Evolutionary conservation across 441 rosid species (phyloP).

Genomic region (Hura crepitans): DNA sequence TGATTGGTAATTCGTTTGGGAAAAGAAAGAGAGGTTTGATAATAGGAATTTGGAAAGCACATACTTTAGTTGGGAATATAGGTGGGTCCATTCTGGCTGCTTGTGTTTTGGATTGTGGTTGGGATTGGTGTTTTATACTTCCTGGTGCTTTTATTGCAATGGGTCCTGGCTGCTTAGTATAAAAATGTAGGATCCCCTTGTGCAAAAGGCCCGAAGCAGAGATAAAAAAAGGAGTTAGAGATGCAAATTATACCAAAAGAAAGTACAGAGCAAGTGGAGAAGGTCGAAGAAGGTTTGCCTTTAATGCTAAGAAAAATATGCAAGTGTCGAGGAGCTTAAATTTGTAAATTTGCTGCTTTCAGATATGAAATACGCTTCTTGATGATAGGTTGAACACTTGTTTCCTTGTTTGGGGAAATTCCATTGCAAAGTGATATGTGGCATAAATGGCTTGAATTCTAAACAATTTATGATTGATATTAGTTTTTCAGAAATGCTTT

Average conservation of each 20-base stretch:
- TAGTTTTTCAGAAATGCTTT: neutral
- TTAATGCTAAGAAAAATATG: neutral
- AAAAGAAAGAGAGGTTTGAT: constrained; percentile 89
- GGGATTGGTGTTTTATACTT: constrained; percentile 91
- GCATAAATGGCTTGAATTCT: neutral
- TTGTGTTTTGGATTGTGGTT: constrained; percentile 74
- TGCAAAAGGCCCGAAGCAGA: constrained; percentile 26
- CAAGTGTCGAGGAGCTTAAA: neutral
- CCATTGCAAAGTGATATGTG: neutral
- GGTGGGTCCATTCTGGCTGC: constrained; percentile 92
- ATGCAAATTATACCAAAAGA: constrained; percentile 26
- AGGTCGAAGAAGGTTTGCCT: too few relatives aligned
- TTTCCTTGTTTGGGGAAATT: neutral
- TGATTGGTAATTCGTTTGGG: constrained; percentile 90
- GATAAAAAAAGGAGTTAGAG: constrained; percentile 35
- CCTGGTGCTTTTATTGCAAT: constrained; percentile 69
- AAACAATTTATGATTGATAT: neutral
- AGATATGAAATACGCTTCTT: neutral
- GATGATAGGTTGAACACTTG: neutral
- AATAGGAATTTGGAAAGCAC: constrained; percentile 98
- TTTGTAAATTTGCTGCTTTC: neutral
- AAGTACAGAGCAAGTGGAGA: constrained; percentile 18
- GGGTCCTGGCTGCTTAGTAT: constrained; percentile 86
- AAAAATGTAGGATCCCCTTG: constrained; percentile 79
- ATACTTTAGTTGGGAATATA: constrained; percentile 86